Evolutionary conservation across 1,139 yeast species (phyloP), one percentile per base, ranked within the genome.

Genomic region (Scheffersomyces insectosa): DNA sequence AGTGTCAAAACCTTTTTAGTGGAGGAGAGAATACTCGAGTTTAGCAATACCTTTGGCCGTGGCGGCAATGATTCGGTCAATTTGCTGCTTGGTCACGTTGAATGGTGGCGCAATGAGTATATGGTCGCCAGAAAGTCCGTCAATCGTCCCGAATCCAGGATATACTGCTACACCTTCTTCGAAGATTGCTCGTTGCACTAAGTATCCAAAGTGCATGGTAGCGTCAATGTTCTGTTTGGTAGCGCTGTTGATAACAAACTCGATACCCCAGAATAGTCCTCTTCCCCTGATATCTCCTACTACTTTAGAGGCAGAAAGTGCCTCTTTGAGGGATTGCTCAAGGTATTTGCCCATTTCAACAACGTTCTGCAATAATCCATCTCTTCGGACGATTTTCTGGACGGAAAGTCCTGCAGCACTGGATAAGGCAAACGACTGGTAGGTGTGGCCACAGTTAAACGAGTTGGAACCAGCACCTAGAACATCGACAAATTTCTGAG

Each of bases 351-450:
- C 60, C 46, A 40, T 42, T 12, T 44, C 46, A 28, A 28, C 39
- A 15, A 52, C 46, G 41, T 56, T 54, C 25, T 43, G 41, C 11
- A 54, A 41, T 40, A 56, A 45, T 23, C 41, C 38, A 36, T 52
- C 46, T 13, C 53, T 44, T 27, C 46, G 42, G 27, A 56, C 49
- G 16, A 47, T 49, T 38, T 51, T 43, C 40, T 54, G 57, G 12
- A 56, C 55, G 3, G 51, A 51, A 37, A 48, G 38, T 2, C 52
- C 60, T 15, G 53, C 57, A 5, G 47, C 47, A 45, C 59, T 51
- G 36, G 53, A 45, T 33, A 56, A 51, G 1, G 55, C 46, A 42
- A 49, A 54, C 34, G 49, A 47, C 41, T 54, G 56, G 44, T 49
- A 56, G 3, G 60, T 52, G 38, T 55, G 58, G n/a, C 49, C 55